Base-by-base conservation (phyloP, 2,329 filamentous ascomycete species). In the Sporothrix curviconia region DNA sequence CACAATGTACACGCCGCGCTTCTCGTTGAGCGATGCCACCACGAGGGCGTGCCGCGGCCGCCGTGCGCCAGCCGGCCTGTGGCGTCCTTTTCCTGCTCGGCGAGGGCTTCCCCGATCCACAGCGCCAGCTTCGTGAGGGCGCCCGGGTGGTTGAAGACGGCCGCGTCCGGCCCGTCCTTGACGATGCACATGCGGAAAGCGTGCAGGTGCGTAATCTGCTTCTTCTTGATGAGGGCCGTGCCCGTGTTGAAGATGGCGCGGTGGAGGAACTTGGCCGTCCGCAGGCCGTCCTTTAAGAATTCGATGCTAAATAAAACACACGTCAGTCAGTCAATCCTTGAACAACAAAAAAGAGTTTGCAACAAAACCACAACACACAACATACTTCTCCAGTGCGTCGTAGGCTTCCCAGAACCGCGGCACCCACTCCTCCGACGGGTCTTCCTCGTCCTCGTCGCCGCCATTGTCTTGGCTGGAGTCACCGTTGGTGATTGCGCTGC, bases 141-240 rank as follows among this genome's bases (percentile, higher is more conserved):
- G 6, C 92, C 90, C 0, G 94, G 92, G 67, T 97, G 92, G 1
- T 87, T 91, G 72, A 99, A 99, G 11, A 97, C 80, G n/a, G 82
- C 75, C 0, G 95, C 87, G 65, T 97, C 94, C 0, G 92, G 90
- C 0, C 92, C 91, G 67, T 97, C 94, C 69, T 95, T 96, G 65
- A 99, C 91, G 4, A 97, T 88, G 34, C 89, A 95, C 80, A 99
- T 91, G 51, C 94, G 89, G 70, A 97, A 99, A 0, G 92, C 89
- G 49, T 90, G 85, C 15, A 99, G 78, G 69, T 96, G 91, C 37
- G 90, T 89, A 68, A 99, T 95, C 66, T 96, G 92, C 59, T 89
- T 87, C 74, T 99, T 99, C 63, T 90, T 89, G 59, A 99, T 88
- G 28, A 99, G 79, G 0, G 89, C 87, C 1, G 91, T 95, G 37